Conservation (phyloP, 139 green algal species). For the Trebouxia sp. region DNA sequence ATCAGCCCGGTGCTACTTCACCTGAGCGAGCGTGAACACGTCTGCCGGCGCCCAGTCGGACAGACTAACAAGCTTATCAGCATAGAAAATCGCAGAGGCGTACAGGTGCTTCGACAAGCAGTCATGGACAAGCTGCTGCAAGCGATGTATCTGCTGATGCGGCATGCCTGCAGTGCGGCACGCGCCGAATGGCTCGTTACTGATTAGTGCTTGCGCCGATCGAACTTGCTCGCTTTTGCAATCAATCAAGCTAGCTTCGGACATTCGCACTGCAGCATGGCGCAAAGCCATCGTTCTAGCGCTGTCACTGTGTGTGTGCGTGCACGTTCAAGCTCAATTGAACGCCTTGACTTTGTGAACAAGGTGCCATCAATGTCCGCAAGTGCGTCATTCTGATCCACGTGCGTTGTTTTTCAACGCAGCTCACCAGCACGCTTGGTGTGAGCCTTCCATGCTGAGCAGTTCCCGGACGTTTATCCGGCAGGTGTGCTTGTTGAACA, state of each 20-base stretch:
- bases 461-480: background rate
- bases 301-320: too few species aligned
- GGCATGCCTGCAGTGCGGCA: background rate
- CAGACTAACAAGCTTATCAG: conserved; percentile 92
- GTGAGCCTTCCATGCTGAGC: background rate
- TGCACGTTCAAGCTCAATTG: too few species aligned
- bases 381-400: too few species aligned
- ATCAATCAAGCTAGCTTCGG: too few species aligned
- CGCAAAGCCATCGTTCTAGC: too few species aligned
- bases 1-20: conserved; percentile 27
- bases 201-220: too few species aligned
- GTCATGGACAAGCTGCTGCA: conserved; percentile 72
- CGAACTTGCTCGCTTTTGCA: too few species aligned
- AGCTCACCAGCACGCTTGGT: too few species aligned
- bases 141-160: background rate
- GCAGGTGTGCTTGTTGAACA: background rate
- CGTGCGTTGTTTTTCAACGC: too few species aligned
- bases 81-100: conserved; percentile 88
- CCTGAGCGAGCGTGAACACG: conserved; percentile 83
- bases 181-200: background rate
- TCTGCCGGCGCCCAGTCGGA: conserved; percentile 63
- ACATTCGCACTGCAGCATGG: too few species aligned
- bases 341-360: too few species aligned
- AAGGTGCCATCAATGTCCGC: too few species aligned
- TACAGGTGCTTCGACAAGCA: conserved; percentile 91